phyloP scores from a whole-genome alignment of 495 filamentous ascomycete species.

The Cercophora sp. region DNA sequence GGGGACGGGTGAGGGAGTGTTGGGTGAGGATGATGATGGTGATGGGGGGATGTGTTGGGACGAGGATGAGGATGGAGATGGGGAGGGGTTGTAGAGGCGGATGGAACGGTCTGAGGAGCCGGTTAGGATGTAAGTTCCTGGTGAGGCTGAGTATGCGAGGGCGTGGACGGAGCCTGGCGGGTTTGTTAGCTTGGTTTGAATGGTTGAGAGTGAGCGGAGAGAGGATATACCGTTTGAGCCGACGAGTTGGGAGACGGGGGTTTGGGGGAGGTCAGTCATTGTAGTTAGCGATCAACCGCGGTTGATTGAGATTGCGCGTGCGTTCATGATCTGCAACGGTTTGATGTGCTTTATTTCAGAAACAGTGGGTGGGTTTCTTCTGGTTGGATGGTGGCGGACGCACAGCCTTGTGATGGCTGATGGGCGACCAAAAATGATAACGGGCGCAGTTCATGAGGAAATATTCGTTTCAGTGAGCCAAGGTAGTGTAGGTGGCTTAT shows the following conservation, averaged over 20 bases:
- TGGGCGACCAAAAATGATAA: no score
- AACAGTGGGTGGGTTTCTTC: no score
- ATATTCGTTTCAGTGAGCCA: no score
- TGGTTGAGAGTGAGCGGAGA: slow-evolving; percentile 22
- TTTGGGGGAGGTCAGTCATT: no score
- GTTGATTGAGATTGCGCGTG: no score
- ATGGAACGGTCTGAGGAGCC: slow-evolving; percentile 82
- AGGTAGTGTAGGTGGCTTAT: no score
- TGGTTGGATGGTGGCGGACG: no score
- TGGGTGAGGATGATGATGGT: slow-evolving; percentile 16
- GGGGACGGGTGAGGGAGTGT: slow-evolving; percentile 21
- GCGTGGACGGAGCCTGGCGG: slow-evolving; percentile 65
- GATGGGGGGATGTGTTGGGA: slow-evolving; percentile 32
- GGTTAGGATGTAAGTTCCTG: slow-evolving; percentile 74
- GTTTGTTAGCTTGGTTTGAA: slow-evolving; percentile 7
- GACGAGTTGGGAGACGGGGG: slow-evolving; percentile 40
- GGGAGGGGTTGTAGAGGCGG: slow-evolving; percentile 68
- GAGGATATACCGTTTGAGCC: slow-evolving; percentile 32
- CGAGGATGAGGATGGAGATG: slow-evolving; percentile 33
- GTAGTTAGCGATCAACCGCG: no score
- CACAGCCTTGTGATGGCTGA: no score
- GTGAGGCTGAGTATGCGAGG: slow-evolving; percentile 64
- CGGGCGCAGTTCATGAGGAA: no score
- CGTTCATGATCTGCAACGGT: no score
- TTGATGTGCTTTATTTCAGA: no score